phyloP scores from a whole-genome alignment of 139 green algal species.

The Chlamydomonas sp. region DNA sequence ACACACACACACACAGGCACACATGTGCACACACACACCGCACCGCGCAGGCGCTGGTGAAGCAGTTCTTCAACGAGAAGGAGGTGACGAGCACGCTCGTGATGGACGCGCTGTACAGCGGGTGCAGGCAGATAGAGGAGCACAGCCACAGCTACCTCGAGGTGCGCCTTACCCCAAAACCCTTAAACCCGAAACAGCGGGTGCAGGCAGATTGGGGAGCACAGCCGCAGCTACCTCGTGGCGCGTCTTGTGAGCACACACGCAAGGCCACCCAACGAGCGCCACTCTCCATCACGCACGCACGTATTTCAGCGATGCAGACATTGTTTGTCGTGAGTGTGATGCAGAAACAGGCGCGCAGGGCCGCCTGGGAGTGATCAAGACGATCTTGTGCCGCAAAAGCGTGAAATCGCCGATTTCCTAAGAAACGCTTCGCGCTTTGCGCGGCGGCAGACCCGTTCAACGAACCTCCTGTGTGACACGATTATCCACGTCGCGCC shows the following conservation, averaged over 20 bases:
- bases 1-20: too few relatives aligned
- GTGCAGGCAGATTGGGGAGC: slow-evolving; percentile 73
- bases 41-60: slow-evolving; percentile 76
- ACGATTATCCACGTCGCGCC: too few relatives aligned
- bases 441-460: too few relatives aligned
- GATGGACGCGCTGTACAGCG: slow-evolving; percentile 93
- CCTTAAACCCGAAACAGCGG: slow-evolving; percentile 62
- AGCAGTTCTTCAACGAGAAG: slow-evolving; percentile 98
- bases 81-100: slow-evolving; percentile 97
- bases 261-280: background rate
- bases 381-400: too few relatives aligned
- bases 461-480: too few relatives aligned
- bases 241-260: slow-evolving; percentile 24
- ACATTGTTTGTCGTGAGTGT: too few relatives aligned
- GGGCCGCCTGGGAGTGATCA: too few relatives aligned
- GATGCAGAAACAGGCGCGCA: too few relatives aligned
- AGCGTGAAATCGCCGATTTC: too few relatives aligned
- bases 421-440: too few relatives aligned
- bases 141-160: slow-evolving; percentile 31
- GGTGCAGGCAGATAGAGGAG: slow-evolving; percentile 75
- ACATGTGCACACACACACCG: too few relatives aligned
- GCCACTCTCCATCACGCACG: background rate
- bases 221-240: slow-evolving; percentile 31
- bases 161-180: slow-evolving; percentile 19
- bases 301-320: too few relatives aligned